Evolutionary conservation across 768 basidiomycete genomes (phyloP), one percentile per base, ranked within the genome.

Genomic region (Tulasnella sp.): DNA sequence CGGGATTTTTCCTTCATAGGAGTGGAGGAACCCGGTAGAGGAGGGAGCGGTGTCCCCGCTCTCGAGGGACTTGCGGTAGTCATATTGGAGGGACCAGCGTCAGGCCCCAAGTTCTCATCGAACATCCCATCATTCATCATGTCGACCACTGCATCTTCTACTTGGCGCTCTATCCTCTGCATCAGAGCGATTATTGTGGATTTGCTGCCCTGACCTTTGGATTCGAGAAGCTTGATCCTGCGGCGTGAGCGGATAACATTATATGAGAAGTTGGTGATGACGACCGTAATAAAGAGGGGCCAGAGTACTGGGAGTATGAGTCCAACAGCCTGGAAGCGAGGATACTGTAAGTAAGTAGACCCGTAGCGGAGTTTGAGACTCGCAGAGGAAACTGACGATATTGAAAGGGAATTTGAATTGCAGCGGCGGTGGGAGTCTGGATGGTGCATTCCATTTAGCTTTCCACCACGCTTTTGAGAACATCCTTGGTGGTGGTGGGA

Each of bases 321-420:
- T 75, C 87, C 87, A 3, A 89, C 65, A 14, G 86, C 70, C 89
- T 90, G 74, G 32, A 44, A 34, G 65, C 12, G 66, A 3, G 17
- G 44, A 47, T 22, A 47, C 3, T 26, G 47, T 22, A 22, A 8
- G 22, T 16, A 22, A 71, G 75, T 16, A 72, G 41, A 40, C 62
- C 5, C 67, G 62, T 5, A 64, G 26, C 32, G 32, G 19, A 67
- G 22, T 65, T 36, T 41, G 5, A 32, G 59, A 16, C 72, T 8
- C 5, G 69, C 17, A 40, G 70, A 47, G 37, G 32, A 32, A 32
- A 80, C 89, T 71, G 75, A 94, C 89, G 19, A 93, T 67, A 77
- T 92, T 94, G 69, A 87, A 79, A 2, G 92, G 92, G 74, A 91
- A 91, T 1, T 79, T 78, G 41, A 85, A 81, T 73, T 87, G 86